These are phyloP conservation scores for Exobasidium cylindrosporum DNA, from an alignment of 1,284 basidiomycete species.

Conservation along the genomic window DNA sequence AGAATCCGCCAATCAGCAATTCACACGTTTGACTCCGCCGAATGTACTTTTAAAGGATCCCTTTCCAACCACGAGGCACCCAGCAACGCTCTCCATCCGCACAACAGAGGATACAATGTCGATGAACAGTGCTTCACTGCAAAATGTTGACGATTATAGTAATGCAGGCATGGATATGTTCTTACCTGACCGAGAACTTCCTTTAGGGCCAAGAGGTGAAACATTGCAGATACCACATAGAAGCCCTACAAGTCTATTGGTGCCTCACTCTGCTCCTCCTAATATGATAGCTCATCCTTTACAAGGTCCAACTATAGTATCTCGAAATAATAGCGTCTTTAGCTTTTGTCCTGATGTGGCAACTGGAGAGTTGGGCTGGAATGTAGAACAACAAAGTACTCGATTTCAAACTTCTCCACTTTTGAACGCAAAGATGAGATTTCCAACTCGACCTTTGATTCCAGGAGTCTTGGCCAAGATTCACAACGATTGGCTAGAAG, in stretches of 20 bases:
- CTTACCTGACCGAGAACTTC: too few species aligned
- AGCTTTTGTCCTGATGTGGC: neutral
- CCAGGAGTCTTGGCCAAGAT: neutral
- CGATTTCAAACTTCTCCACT: neutral
- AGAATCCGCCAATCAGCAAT: neutral
- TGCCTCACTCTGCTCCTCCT: neutral
- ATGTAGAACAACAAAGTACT: neutral
- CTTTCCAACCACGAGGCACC: neutral
- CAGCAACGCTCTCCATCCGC: too few species aligned
- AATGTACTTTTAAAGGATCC: neutral
- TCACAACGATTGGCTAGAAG: constrained; percentile 11
- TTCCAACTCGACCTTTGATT: constrained; percentile 9
- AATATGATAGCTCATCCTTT: neutral
- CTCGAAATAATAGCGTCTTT: neutral
- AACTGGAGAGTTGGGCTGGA: neutral
- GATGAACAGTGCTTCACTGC: too few species aligned
- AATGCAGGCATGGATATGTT: too few species aligned
- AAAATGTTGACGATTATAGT: too few species aligned
- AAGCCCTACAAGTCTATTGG: neutral
- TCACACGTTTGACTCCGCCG: neutral
- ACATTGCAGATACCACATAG: too few species aligned
- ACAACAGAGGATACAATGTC: too few species aligned
- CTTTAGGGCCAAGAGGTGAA: too few species aligned
- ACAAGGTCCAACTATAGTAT: neutral
- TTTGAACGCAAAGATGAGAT: neutral